Conservation (phyloP, 106 monocot genomes). For the Dendrobium chrysotoxum region DNA sequence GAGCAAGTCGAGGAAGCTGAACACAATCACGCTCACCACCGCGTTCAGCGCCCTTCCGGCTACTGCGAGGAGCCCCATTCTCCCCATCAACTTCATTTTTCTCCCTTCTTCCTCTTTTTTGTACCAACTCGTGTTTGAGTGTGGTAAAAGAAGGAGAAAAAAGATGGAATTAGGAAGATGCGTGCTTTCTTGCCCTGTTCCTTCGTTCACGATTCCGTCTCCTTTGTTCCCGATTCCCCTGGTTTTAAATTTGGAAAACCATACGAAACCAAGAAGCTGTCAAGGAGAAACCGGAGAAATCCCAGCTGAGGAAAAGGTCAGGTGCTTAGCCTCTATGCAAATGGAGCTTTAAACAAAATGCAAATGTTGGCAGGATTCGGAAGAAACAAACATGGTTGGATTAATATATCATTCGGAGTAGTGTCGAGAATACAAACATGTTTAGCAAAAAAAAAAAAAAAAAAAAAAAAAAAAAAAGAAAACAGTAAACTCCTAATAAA, state of each 20-base stretch:
- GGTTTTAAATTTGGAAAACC: neutral
- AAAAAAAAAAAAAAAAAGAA: no score
- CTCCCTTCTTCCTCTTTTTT: neutral
- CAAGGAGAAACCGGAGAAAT: neutral
- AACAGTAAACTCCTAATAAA: no score
- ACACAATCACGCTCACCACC: conserved; percentile 57
- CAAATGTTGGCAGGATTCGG: no score
- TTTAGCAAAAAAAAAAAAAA: no score
- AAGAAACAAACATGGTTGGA: no score
- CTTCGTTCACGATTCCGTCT: neutral
- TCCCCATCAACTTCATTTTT: neutral
- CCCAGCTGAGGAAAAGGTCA: neutral
- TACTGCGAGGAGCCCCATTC: neutral
- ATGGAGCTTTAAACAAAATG: no score
- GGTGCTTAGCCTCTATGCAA: no score
- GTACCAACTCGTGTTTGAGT: neutral
- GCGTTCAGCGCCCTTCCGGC: conserved; percentile 49
- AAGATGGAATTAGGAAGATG: neutral
- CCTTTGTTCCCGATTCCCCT: neutral
- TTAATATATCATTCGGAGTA: no score
- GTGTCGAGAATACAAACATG: no score
- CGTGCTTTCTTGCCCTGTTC: neutral
- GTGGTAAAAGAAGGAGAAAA: neutral
- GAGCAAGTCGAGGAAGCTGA: conserved; percentile 11
- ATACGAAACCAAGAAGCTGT: neutral